Conservation (phyloP, 2,329 filamentous ascomycete species). For the Fulvia fulva region DNA sequence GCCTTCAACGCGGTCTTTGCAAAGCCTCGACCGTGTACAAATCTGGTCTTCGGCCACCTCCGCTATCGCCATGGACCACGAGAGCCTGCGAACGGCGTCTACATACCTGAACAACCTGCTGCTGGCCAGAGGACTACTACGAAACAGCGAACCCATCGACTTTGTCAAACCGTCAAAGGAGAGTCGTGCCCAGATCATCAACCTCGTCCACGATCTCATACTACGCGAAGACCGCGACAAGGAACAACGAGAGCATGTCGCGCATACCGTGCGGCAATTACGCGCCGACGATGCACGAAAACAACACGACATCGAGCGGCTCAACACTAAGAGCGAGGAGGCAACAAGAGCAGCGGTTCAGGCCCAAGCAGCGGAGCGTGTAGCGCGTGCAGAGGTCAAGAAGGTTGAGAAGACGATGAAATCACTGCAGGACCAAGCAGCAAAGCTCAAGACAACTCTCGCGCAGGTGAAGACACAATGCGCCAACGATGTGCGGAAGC, state of each 20-base stretch:
- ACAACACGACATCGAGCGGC: slow-evolving; percentile 31
- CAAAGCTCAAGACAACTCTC: slow-evolving; percentile 72
- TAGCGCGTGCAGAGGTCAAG: slow-evolving; percentile 75
- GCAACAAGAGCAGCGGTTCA: slow-evolving; percentile 65
- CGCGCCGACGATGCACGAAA: slow-evolving; percentile 73
- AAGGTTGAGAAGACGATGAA: slow-evolving; percentile 70
- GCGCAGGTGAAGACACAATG: slow-evolving; percentile 82
- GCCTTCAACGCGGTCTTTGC: background rate
- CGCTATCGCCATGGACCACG: slow-evolving; percentile 39
- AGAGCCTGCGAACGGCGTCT: slow-evolving; percentile 58
- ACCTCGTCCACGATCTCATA: slow-evolving; percentile 89
- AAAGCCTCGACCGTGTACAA: background rate
- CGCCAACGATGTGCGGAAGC: slow-evolving; percentile 83
- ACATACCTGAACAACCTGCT: slow-evolving; percentile 63
- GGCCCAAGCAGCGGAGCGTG: slow-evolving; percentile 69
- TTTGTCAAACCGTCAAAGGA: slow-evolving; percentile 66
- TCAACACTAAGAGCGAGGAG: slow-evolving; percentile 41
- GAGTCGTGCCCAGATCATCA: slow-evolving; percentile 83
- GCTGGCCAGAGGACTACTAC: slow-evolving; percentile 59
- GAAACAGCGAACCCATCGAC: slow-evolving; percentile 69
- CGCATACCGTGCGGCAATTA: slow-evolving; percentile 69
- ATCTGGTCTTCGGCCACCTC: background rate
- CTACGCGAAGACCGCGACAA: slow-evolving; percentile 89
- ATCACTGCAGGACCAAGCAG: slow-evolving; percentile 78
- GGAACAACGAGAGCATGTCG: slow-evolving; percentile 79